Evolutionary conservation across 495 filamentous ascomycete species (phyloP).

Genomic region (Pyronema omphalodes): DNA sequence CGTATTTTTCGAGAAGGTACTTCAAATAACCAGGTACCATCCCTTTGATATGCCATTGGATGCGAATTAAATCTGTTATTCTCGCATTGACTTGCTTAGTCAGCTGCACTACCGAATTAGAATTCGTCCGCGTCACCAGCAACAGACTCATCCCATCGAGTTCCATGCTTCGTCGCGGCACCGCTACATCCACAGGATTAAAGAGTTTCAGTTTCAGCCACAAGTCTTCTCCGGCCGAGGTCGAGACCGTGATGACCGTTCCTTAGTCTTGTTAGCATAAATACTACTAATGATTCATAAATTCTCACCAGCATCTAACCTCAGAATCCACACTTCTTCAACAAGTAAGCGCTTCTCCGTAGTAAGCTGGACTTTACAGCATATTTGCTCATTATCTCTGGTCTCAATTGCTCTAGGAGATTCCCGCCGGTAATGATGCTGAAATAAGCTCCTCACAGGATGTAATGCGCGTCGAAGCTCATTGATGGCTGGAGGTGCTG

Average conservation of each 20-base stretch:
- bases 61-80: constrained; percentile 6
- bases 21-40: constrained; percentile 3
- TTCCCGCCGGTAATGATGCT: constrained; percentile 10
- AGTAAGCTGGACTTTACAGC: not conserved
- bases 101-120: not conserved
- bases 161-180: not conserved
- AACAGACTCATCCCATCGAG: not conserved
- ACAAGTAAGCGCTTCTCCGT: constrained; percentile 1
- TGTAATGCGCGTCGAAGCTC: constrained; percentile 4
- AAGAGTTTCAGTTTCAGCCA: constrained; percentile 5
- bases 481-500: constrained; percentile 2
- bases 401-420: not conserved
- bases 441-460: constrained; percentile 7
- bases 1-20: constrained; percentile 2
- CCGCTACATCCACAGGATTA: not conserved
- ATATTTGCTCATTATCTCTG: constrained; percentile 6
- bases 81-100: not conserved
- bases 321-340: constrained; percentile 11
- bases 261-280: not conserved
- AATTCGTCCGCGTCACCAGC: constrained; percentile 2
- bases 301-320: constrained; percentile 6
- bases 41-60: constrained; percentile 6
- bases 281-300: not conserved
- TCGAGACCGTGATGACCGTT: constrained; percentile 9
- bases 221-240: constrained; percentile 6